Conservation (phyloP, 805 yeast genomes). For the Ogataea polymorpha region DNA sequence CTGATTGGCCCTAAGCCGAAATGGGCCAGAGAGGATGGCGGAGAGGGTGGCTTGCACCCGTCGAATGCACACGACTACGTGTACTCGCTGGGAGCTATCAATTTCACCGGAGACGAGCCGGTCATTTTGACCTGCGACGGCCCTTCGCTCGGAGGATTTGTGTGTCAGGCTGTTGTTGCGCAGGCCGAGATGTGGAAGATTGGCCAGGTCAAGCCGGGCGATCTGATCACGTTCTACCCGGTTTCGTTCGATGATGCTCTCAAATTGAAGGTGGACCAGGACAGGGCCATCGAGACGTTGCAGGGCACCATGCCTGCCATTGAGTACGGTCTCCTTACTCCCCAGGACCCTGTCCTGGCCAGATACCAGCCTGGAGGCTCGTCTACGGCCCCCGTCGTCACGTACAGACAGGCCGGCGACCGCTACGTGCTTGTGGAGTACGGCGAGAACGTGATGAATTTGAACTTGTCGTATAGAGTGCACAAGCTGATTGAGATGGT, state of each 20-base stretch:
- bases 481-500: slow-evolving; percentile 78
- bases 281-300: slow-evolving; percentile 46
- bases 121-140: slow-evolving; percentile 97
- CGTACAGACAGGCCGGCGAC: slow-evolving; percentile 96
- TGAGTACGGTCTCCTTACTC: slow-evolving; percentile 36
- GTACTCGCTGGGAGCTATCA: slow-evolving; percentile 92
- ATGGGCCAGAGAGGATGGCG: slow-evolving; percentile 97
- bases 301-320: slow-evolving; percentile 37
- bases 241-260: slow-evolving; percentile 68
- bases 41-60: slow-evolving; percentile 97
- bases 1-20: slow-evolving; percentile 92
- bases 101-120: slow-evolving; percentile 98
- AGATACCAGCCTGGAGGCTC: slow-evolving; percentile 44
- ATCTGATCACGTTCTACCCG: slow-evolving; percentile 75
- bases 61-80: slow-evolving; percentile 98
- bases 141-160: slow-evolving; percentile 96
- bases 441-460: slow-evolving; percentile 84
- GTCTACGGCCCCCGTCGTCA: slow-evolving; percentile 60
- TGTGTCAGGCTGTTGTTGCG: slow-evolving; percentile 92
- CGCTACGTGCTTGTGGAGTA: slow-evolving; percentile 88
- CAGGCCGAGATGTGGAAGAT: slow-evolving; percentile 98
- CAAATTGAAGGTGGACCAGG: slow-evolving; percentile 58
- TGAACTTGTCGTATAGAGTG: slow-evolving; percentile 81
- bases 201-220: slow-evolving; percentile 97
- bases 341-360: slow-evolving; percentile 70